These are phyloP conservation scores for Pyricularia sp. DNA, from an alignment of 2,329 filamentous ascomycete species.

Conservation along the genomic window DNA sequence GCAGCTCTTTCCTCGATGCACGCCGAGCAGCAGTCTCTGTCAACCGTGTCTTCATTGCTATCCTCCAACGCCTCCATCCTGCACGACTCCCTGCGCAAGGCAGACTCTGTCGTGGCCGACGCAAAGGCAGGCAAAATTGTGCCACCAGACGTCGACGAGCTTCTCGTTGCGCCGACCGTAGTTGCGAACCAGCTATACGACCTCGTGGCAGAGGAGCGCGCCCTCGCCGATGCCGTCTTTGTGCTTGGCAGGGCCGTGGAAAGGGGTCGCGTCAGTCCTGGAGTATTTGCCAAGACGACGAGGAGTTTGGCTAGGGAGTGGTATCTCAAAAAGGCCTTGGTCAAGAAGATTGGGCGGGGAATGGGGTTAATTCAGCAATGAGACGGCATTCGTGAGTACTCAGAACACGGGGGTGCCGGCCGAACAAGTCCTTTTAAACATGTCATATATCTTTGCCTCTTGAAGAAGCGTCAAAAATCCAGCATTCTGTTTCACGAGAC, in stretches of 20 bases:
- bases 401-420: neutral
- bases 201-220: conserved; percentile 79
- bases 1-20: conserved; percentile 61
- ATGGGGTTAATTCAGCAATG: conserved; percentile 49
- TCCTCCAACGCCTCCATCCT: conserved; percentile 71
- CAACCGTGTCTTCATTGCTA: conserved; percentile 61
- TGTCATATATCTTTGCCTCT: neutral
- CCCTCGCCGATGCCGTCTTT: conserved; percentile 79
- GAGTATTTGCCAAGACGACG: conserved; percentile 72
- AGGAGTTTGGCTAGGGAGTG: conserved; percentile 67
- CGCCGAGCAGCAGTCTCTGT: conserved; percentile 62
- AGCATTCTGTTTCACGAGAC: neutral
- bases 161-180: conserved; percentile 87
- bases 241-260: conserved; percentile 69
- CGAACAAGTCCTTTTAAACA: neutral
- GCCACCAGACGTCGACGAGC: conserved; percentile 70
- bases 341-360: conserved; percentile 65
- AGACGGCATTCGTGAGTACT: neutral
- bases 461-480: neutral
- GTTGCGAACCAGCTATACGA: conserved; percentile 90
- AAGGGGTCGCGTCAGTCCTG: conserved; percentile 57
- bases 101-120: conserved; percentile 41
- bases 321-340: conserved; percentile 75
- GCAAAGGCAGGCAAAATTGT: neutral
- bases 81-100: conserved; percentile 65